Conservation (phyloP, 257 asterid species). For the Paulownia fortunei region DNA sequence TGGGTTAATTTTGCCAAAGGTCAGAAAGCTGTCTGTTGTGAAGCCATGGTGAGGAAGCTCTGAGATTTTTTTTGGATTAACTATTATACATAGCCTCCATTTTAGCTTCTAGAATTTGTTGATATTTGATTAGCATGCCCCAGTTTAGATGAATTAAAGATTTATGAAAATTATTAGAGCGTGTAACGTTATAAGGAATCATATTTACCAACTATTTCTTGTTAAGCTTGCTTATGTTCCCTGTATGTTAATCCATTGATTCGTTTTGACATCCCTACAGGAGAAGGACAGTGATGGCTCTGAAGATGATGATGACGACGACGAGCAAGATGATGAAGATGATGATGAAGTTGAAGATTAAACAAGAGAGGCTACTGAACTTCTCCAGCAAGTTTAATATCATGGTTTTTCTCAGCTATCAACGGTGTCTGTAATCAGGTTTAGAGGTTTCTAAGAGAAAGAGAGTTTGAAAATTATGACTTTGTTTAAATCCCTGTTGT, state of each 20-base stretch:
- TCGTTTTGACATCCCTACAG: conserved; percentile 37
- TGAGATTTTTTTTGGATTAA: no score
- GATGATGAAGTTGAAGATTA: conserved; percentile 52
- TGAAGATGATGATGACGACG: conserved; percentile 58
- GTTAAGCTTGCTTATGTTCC: not conserved
- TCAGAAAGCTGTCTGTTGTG: not conserved
- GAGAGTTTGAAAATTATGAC: conserved; percentile 17
- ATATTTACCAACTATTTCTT: not conserved
- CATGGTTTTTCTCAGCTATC: conserved; percentile 10
- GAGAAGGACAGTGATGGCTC: conserved; percentile 68
- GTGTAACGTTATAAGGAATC: not conserved
- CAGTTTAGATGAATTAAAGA: not conserved
- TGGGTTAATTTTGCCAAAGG: not conserved
- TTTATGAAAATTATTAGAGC: not conserved
- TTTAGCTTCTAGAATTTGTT: not conserved
- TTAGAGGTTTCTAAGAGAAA: conserved; percentile 25
- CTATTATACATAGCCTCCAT: no score
- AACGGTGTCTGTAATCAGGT: conserved; percentile 34
- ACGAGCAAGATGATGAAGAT: conserved; percentile 51
- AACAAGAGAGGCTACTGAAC: conserved; percentile 4
- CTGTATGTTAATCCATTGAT: not conserved
- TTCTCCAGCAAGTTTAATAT: conserved; percentile 16
- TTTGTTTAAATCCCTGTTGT: conserved; percentile 1
- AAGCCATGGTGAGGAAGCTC: not conserved
- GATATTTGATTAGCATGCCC: not conserved